phyloP scores from a whole-genome alignment of 495 filamentous ascomycete genomes.

The Pseudoneurospora amorphoporcata region DNA sequence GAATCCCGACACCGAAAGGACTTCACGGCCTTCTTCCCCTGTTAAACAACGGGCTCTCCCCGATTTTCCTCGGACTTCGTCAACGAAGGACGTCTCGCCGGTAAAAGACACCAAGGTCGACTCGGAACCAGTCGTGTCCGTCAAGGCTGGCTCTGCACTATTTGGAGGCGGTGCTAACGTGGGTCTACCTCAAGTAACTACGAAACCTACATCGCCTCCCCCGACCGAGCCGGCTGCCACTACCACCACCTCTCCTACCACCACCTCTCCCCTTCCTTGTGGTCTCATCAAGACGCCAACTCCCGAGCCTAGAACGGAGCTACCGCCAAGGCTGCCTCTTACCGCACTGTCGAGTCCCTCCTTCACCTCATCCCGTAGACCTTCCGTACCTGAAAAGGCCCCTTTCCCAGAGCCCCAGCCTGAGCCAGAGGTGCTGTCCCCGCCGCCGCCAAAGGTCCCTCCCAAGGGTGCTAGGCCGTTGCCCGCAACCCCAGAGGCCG shows the following conservation, averaged over 20 bases:
- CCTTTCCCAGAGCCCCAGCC: not conserved
- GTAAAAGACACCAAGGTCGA: slow-evolving; percentile 6
- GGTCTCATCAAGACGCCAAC: not conserved
- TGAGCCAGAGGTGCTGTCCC: not conserved
- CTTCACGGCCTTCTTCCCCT: slow-evolving; percentile 17
- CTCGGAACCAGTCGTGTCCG: slow-evolving; percentile 34
- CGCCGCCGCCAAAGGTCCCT: slow-evolving; percentile 3
- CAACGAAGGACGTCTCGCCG: slow-evolving; percentile 5
- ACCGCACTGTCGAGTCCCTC: not conserved
- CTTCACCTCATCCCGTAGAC: not conserved
- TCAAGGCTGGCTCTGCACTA: slow-evolving; percentile 13
- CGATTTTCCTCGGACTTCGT: slow-evolving; percentile 3
- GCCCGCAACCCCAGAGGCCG: slow-evolving; percentile 12
- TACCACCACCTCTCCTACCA: not conserved
- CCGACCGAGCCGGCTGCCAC: not conserved
- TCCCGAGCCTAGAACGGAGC: slow-evolving; percentile 4
- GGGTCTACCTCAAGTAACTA: slow-evolving; percentile 4
- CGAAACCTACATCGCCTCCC: slow-evolving; percentile 1
- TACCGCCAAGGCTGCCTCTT: slow-evolving; percentile 6
- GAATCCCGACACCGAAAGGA: slow-evolving; percentile 17
- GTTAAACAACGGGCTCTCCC: slow-evolving; percentile 9
- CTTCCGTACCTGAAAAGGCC: not conserved
- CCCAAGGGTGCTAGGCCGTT: slow-evolving; percentile 20
- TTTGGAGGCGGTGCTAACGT: slow-evolving; percentile 9
- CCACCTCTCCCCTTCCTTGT: not conserved